Percentiles rank a stretch among this genome's conserved stretches.
phyloP scores from a whole-genome alignment of 2,329 filamentous ascomycete species.

The Biscogniauxia mediterranea region DNA sequence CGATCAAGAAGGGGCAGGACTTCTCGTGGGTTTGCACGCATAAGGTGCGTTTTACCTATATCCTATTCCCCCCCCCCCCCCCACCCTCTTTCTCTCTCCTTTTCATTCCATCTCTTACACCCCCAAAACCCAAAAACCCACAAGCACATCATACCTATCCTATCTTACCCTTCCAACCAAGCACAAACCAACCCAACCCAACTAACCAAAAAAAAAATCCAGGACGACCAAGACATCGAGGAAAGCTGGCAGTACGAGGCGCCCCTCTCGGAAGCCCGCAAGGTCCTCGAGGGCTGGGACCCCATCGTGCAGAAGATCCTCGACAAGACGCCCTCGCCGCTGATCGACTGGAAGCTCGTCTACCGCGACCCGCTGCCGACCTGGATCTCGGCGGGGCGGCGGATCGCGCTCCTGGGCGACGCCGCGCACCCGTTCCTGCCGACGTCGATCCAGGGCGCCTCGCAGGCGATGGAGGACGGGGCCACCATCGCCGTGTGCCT shows the following conservation, averaged over 20 bases:
- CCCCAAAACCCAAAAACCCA: not conserved
- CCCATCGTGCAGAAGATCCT: slow-evolving; percentile 40
- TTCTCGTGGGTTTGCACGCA: slow-evolving; percentile 56
- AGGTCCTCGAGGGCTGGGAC: slow-evolving; percentile 32
- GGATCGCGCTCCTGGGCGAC: slow-evolving; percentile 47
- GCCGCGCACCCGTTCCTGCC: slow-evolving; percentile 51
- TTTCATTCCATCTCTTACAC: too few species aligned
- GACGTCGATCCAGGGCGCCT: slow-evolving; percentile 46
- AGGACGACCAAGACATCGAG: slow-evolving; percentile 31
- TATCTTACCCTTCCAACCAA: not conserved
- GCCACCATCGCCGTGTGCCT: slow-evolving; percentile 46
- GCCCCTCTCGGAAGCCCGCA: slow-evolving; percentile 27
- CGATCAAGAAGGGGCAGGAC: slow-evolving; percentile 50
- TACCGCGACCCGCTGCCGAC: slow-evolving; percentile 39
- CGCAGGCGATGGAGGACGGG: slow-evolving; percentile 50
- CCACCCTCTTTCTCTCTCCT: too few species aligned
- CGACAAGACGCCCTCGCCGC: slow-evolving; percentile 33
- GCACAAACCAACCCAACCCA: too few species aligned
- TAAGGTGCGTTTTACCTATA: slow-evolving; percentile 37
- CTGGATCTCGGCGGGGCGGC: slow-evolving; percentile 39
- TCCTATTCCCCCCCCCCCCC: too few species aligned
- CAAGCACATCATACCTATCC: not conserved
- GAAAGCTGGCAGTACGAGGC: slow-evolving; percentile 23
- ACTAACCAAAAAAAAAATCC: too few species aligned
- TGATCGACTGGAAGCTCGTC: slow-evolving; percentile 39